Conservation (phyloP, 202 grass and related monocot genomes). For the Brachypodium distachyon region DNA sequence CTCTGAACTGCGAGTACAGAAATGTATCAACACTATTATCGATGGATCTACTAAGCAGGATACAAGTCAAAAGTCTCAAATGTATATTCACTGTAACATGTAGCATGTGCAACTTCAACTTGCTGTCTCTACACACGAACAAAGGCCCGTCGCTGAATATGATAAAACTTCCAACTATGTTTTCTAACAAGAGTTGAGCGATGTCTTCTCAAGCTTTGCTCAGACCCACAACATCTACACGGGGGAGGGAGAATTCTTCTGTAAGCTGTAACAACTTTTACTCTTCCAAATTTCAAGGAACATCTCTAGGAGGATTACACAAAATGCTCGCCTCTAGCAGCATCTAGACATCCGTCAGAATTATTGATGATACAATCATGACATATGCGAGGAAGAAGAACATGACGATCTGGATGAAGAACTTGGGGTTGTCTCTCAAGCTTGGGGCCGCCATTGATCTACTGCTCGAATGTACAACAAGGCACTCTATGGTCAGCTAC, state of each 20-base stretch:
- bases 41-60: not conserved
- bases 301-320: conserved; percentile 18
- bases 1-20: no score
- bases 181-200: conserved; percentile 17
- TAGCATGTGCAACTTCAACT: conserved; percentile 15
- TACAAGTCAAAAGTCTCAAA: not conserved
- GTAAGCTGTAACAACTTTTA: conserved; percentile 9
- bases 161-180: conserved; percentile 14
- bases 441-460: conserved; percentile 69
- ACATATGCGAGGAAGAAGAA: conserved; percentile 95
- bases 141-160: not conserved
- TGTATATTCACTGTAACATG: conserved; percentile 8
- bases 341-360: conserved; percentile 86
- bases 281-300: conserved; percentile 1
- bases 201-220: conserved; percentile 10
- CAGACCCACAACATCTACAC: conserved; percentile 26
- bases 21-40: not conserved
- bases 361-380: conserved; percentile 97
- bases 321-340: not conserved
- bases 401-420: conserved; percentile 87
- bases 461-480: conserved; percentile 31
- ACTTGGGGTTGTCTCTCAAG: conserved; percentile 93
- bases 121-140: conserved; percentile 11
- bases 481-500: not conserved
- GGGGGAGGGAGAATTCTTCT: not conserved